phyloP scores from a whole-genome alignment of 2,329 filamentous ascomycete genomes.

The Trichoderma pleuroti region DNA sequence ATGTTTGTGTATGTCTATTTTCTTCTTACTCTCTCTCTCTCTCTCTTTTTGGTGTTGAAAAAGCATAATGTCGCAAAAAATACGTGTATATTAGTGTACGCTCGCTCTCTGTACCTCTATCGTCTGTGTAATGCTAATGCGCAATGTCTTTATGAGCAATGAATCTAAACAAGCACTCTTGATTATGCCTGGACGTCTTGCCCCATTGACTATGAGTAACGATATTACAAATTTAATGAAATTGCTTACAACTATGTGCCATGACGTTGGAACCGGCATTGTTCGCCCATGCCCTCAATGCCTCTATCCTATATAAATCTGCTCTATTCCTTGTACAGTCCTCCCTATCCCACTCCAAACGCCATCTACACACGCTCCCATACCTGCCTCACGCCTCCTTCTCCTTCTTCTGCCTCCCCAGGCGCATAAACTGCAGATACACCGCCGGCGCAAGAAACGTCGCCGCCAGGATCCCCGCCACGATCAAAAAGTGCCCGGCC shows the following conservation, averaged over 20 bases:
- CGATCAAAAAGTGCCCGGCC: slow-evolving; percentile 47
- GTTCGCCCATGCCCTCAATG: background rate
- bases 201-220: too few species aligned
- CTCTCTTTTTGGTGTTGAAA: background rate
- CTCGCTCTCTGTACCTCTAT: background rate
- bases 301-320: background rate
- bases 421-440: slow-evolving; percentile 37
- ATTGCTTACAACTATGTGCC: background rate
- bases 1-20: background rate
- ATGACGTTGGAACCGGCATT: background rate
- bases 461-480: slow-evolving; percentile 45
- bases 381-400: background rate
- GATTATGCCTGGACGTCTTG: background rate
- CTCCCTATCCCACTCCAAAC: background rate
- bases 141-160: background rate
- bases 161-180: background rate
- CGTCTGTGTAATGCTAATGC: background rate
- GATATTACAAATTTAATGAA: background rate
- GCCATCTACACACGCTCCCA: background rate
- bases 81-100: slow-evolving; percentile 2
- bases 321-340: background rate
- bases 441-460: slow-evolving; percentile 46
- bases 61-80: background rate
- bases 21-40: background rate
- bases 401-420: slow-evolving; percentile 31